phyloP scores from a whole-genome alignment of 768 basidiomycete genomes.

The Symmetrospora coprosmae region DNA sequence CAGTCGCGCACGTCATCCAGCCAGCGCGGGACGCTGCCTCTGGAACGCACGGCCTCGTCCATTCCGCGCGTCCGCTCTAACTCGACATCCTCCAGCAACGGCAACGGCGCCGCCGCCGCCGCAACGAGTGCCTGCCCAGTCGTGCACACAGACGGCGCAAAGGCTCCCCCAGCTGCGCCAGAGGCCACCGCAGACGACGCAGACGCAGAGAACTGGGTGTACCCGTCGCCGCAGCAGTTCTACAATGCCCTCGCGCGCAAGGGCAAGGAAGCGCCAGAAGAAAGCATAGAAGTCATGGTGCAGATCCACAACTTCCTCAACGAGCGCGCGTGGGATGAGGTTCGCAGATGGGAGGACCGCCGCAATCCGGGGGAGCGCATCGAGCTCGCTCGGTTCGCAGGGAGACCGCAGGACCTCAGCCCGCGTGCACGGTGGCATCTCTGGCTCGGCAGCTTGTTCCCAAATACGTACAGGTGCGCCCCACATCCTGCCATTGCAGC shows the following conservation, averaged over 20 bases:
- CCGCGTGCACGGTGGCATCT: conserved; percentile 83
- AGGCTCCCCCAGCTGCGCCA: background rate
- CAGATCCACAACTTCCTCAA: conserved; percentile 97
- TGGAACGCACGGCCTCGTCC: conserved; percentile 14
- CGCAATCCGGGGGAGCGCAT: conserved; percentile 51
- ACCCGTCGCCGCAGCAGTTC: conserved; percentile 97
- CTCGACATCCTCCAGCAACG: background rate
- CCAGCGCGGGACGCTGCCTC: background rate
- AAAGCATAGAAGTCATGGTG: conserved; percentile 92
- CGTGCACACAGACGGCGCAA: background rate
- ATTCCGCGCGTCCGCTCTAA: conserved; percentile 7
- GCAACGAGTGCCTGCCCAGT: conserved; percentile 10
- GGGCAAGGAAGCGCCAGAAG: conserved; percentile 93
- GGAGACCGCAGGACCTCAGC: conserved; percentile 78
- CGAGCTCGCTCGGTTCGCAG: conserved; percentile 69
- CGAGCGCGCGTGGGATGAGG: conserved; percentile 90
- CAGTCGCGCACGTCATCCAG: background rate
- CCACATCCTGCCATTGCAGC: background rate
- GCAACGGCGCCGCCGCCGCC: background rate
- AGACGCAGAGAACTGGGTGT: conserved; percentile 70
- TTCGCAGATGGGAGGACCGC: conserved; percentile 77
- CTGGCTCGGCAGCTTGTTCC: conserved; percentile 75
- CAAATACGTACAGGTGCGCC: conserved; percentile 73
- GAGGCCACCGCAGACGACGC: conserved; percentile 33
- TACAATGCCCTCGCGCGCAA: conserved; percentile 93